phyloP scores from a whole-genome alignment of 1,139 yeast genomes.

The Sugiyamaella sp. region DNA sequence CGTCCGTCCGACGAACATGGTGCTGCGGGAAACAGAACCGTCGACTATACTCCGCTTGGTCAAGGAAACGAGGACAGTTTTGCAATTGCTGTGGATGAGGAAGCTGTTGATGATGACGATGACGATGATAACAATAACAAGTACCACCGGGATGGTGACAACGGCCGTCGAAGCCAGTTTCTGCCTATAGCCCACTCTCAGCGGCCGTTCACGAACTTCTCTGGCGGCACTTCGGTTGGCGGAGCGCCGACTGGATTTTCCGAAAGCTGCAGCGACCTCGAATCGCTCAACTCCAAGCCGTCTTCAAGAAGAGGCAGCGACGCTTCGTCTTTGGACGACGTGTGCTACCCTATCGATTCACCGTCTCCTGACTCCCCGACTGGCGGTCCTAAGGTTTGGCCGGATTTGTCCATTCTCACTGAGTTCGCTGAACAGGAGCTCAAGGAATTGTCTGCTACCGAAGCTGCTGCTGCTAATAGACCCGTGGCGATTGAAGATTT shows the following conservation, averaged over 20 bases:
- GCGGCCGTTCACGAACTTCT: not conserved
- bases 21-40: slow-evolving; percentile 7
- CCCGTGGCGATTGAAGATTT: slow-evolving; percentile 31
- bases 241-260: slow-evolving; percentile 22
- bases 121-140: slow-evolving; percentile 6
- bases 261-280: slow-evolving; percentile 28
- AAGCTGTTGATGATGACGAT: slow-evolving; percentile 14
- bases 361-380: slow-evolving; percentile 46
- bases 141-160: slow-evolving; percentile 10
- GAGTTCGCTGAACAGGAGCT: slow-evolving; percentile 76
- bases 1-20: not conserved
- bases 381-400: slow-evolving; percentile 60
- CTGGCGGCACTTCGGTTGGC: slow-evolving; percentile 3
- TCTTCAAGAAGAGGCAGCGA: slow-evolving; percentile 71
- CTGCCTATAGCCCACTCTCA: slow-evolving; percentile 12
- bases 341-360: slow-evolving; percentile 72
- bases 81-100: slow-evolving; percentile 32
- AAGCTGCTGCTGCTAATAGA: slow-evolving; percentile 38
- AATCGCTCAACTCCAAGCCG: slow-evolving; percentile 56
- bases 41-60: slow-evolving; percentile 20
- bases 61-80: slow-evolving; percentile 28
- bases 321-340: slow-evolving; percentile 81
- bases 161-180: slow-evolving; percentile 6
- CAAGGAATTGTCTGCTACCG: slow-evolving; percentile 46
- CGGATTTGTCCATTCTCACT: slow-evolving; percentile 72